A percentile compares a stretch with the other conserved stretches of the same genome.
These are phyloP conservation scores for Pichia sp. DNA, from an alignment of 1,139 yeast genomes.

Conservation along the genomic window DNA sequence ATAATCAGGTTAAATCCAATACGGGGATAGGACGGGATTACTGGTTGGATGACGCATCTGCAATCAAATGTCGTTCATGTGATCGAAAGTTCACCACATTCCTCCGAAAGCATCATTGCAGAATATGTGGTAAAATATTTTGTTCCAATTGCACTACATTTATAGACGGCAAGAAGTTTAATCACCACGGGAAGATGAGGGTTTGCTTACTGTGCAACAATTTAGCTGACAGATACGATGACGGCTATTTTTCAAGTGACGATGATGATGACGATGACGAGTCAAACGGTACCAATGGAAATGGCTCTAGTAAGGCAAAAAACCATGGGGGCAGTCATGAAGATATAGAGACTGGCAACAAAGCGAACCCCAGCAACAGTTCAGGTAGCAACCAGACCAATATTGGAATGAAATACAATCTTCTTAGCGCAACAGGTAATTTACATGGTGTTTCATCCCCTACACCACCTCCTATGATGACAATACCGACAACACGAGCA, in stretches of 20 bases:
- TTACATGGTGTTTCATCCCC: background rate
- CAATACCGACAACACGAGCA: conserved; percentile 75
- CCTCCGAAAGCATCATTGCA: conserved; percentile 88
- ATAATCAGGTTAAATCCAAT: conserved; percentile 20
- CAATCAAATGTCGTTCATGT: conserved; percentile 53
- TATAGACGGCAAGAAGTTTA: conserved; percentile 71
- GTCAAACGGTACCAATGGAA: background rate
- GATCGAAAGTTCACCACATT: conserved; percentile 60
- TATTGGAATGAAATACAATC: background rate
- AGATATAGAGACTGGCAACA: background rate
- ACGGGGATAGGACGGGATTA: conserved; percentile 39
- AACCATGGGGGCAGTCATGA: background rate
- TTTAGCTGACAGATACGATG: conserved; percentile 52
- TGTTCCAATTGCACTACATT: conserved; percentile 83
- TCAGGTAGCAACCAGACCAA: background rate
- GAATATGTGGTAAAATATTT: conserved; percentile 94
- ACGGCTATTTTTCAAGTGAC: conserved; percentile 63
- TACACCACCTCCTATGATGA: conserved; percentile 71
- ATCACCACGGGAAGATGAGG: conserved; percentile 65
- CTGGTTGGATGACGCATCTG: conserved; percentile 61
- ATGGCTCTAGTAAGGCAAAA: conserved; percentile 4
- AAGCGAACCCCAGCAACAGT: conserved; percentile 1
- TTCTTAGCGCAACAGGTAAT: background rate
- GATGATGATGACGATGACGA: conserved; percentile 28
- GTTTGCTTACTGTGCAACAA: conserved; percentile 77